Conservation (phyloP, 371 early-diverging fungal species). For the Racocetra persica region DNA sequence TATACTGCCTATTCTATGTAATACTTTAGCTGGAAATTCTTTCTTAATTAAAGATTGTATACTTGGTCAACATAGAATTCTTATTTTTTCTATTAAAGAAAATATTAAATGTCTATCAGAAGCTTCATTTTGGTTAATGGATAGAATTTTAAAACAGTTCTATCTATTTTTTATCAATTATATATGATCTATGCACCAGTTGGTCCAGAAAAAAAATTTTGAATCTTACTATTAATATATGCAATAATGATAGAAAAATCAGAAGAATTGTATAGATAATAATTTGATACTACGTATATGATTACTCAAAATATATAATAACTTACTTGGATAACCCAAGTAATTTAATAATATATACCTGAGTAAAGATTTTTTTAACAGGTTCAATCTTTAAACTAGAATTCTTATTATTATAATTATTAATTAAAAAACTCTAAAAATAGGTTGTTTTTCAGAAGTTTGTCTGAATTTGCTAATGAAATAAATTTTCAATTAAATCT, state of each 20-base stretch:
- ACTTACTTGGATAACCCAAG: no score
- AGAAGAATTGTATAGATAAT: slow-evolving; percentile 18
- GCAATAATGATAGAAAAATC: background rate
- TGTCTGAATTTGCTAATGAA: no score
- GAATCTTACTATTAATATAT: background rate
- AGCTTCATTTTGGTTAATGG: background rate
- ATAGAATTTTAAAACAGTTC: background rate
- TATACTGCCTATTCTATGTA: background rate
- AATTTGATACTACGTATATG: no score
- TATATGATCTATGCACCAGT: background rate
- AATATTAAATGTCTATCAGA: slow-evolving; percentile 8
- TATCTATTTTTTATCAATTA: background rate
- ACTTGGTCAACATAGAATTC: background rate
- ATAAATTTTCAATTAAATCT: no score
- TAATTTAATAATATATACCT: no score
- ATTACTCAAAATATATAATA: no score
- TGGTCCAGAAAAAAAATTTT: background rate
- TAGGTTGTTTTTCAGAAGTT: no score
- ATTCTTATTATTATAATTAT: no score
- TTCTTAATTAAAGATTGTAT: slow-evolving; percentile 6
- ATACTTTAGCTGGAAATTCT: background rate
- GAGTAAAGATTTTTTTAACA: no score
- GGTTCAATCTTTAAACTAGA: no score
- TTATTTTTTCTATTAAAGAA: background rate
- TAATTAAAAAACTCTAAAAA: no score